These are phyloP conservation scores for Debaryomyces hansenii DNA, from an alignment of 805 yeast species.

Conservation along the genomic window DNA sequence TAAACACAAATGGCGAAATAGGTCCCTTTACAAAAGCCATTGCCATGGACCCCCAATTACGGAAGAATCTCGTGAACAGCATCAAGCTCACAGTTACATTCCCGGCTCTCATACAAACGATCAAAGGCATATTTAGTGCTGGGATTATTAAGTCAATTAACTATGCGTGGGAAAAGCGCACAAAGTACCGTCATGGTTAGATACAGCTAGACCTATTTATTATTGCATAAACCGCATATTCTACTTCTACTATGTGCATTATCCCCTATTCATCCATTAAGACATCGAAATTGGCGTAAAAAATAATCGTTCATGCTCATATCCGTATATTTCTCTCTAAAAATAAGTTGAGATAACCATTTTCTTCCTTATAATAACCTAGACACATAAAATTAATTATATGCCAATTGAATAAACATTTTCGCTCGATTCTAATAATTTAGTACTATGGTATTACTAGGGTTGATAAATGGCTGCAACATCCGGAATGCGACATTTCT, in stretches of 20 bases:
- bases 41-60: constrained; percentile 39
- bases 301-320: neutral
- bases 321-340: too few species aligned
- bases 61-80: constrained; percentile 16
- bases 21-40: constrained; percentile 17
- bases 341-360: too few species aligned
- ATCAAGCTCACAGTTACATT: constrained; percentile 49
- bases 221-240: neutral
- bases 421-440: too few species aligned
- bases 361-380: too few species aligned
- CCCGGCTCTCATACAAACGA: constrained; percentile 74
- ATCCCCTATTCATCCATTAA: neutral
- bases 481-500: too few species aligned
- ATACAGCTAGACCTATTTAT: neutral
- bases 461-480: too few species aligned
- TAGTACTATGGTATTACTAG: too few species aligned
- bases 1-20: neutral
- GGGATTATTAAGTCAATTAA: constrained; percentile 69
- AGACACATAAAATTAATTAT: too few species aligned
- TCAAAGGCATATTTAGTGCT: constrained; percentile 86
- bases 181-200: constrained; percentile 20
- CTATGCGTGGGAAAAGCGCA: constrained; percentile 73
- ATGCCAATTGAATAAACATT: too few species aligned
- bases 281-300: neutral
- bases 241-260: neutral